A percentile compares a stretch with the other conserved stretches of the same genome.
Evolutionary conservation across 345 rosid genomes (phyloP).

Genomic region (Raphanus sativus): DNA sequence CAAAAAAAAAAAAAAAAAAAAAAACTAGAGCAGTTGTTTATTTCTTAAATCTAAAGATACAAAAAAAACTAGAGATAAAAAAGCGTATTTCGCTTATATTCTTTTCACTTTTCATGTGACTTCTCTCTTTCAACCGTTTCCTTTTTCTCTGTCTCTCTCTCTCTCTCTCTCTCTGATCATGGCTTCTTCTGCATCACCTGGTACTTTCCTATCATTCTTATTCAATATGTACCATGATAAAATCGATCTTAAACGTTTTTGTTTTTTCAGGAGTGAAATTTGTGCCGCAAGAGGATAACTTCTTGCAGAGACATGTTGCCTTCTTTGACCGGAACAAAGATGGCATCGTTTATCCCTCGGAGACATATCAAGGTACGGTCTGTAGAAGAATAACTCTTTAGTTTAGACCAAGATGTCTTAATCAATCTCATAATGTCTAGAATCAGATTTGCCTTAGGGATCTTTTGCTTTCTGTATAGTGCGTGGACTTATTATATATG

Average conservation of each 20-base stretch:
- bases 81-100: conserved; percentile 9
- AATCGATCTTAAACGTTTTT: neutral
- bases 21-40: neutral
- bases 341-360: conserved; percentile 77
- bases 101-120: conserved; percentile 1
- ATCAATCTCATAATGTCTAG: neutral
- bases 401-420: neutral
- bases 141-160: neutral
- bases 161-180: conserved; percentile 14
- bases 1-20: no score
- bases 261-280: conserved; percentile 20
- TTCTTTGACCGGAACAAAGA: conserved; percentile 81
- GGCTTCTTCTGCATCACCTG: conserved; percentile 26
- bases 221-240: neutral
- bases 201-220: conserved; percentile 8
- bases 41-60: neutral
- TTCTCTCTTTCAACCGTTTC: conserved; percentile 2
- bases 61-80: neutral
- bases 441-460: neutral
- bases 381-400: neutral
- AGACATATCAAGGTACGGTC: conserved; percentile 62
- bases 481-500: conserved; percentile 10
- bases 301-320: conserved; percentile 72
- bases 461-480: neutral
- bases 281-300: conserved; percentile 42